Conservation (phyloP, 2,329 filamentous ascomycete species). For the Neurospora sp. region DNA sequence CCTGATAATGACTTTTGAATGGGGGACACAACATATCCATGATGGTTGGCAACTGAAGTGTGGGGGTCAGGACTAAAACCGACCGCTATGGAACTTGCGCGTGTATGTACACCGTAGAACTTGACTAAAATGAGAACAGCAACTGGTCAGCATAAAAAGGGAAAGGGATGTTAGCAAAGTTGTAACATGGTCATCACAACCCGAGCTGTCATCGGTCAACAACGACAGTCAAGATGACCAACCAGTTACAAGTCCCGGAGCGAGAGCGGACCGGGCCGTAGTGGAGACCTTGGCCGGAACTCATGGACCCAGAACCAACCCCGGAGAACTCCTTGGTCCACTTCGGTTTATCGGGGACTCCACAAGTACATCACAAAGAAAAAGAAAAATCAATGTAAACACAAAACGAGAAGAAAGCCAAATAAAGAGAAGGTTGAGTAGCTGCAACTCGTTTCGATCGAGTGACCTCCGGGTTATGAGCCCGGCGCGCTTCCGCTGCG, state of each 20-base stretch:
- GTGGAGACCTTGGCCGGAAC: background rate
- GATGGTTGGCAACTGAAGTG: background rate
- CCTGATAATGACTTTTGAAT: background rate
- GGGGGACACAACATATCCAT: background rate
- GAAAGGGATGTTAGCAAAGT: background rate
- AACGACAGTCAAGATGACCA: background rate
- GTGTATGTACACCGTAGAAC: background rate
- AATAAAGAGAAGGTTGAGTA: background rate
- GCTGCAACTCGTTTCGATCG: slow-evolving; percentile 12
- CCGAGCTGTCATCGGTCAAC: background rate
- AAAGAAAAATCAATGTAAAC: background rate
- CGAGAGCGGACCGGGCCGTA: background rate
- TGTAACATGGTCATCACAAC: background rate
- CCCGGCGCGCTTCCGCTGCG: slow-evolving; percentile 12
- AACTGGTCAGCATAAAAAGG: background rate
- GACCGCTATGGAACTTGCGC: background rate
- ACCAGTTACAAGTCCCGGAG: background rate
- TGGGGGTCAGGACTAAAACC: background rate
- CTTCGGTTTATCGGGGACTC: background rate
- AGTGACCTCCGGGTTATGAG: slow-evolving; percentile 13
- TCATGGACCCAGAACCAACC: background rate
- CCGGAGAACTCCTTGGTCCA: background rate
- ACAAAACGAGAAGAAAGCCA: background rate
- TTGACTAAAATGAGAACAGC: background rate
- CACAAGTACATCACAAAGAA: background rate